Evolutionary conservation across 352 stramenopile genomes (phyloP).

Genomic region (Globisporangium uncinulatum): DNA sequence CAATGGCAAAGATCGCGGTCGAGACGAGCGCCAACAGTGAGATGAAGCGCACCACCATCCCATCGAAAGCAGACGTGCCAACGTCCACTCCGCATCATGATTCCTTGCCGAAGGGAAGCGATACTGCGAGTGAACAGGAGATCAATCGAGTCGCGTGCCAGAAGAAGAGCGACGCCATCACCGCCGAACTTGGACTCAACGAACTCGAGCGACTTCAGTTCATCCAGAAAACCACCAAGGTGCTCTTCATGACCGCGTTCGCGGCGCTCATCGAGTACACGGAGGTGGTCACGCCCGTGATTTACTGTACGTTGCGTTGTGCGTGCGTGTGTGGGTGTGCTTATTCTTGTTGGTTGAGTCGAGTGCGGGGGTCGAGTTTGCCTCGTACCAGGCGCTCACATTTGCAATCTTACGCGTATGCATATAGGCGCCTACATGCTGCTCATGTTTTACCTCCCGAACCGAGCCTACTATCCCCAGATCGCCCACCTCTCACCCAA

Average conservation of each 20-base stretch:
- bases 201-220: too few relatives aligned
- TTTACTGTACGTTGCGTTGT: slow-evolving; percentile 7
- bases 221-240: slow-evolving; percentile 3
- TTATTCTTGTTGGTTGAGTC: not conserved
- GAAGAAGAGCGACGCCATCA: too few relatives aligned
- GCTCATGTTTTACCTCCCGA: slow-evolving; percentile 27
- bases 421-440: slow-evolving; percentile 21
- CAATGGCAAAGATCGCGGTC: too few relatives aligned
- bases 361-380: not conserved
- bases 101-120: too few relatives aligned
- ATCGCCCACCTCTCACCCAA: slow-evolving; percentile 14
- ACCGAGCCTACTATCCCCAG: slow-evolving; percentile 28
- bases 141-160: too few relatives aligned
- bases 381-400: too few relatives aligned
- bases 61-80: too few relatives aligned
- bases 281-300: slow-evolving; percentile 12
- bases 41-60: too few relatives aligned
- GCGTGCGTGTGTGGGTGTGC: not conserved
- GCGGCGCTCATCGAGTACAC: slow-evolving; percentile 11
- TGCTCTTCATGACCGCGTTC: slow-evolving; percentile 9
- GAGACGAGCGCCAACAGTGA: too few relatives aligned
- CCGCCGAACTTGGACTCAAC: too few relatives aligned
- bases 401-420: not conserved
- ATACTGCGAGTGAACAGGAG: too few relatives aligned
- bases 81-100: too few relatives aligned